These are phyloP conservation scores for Syzygium aromaticum DNA, from an alignment of 345 rosid species.

Conservation along the genomic window DNA sequence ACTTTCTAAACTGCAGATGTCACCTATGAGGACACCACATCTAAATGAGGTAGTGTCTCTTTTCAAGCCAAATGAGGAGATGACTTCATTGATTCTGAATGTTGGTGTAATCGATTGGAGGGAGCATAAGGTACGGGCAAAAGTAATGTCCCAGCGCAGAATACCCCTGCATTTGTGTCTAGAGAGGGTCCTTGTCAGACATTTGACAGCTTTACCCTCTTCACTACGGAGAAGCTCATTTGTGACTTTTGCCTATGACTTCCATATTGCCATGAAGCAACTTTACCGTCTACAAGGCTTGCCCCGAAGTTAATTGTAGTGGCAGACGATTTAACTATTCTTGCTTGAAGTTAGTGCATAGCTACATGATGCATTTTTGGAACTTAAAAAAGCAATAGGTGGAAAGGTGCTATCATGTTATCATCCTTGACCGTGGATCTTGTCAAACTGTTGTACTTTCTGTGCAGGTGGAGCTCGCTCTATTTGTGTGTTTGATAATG, in stretches of 20 bases:
- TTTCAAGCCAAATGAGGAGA: background rate
- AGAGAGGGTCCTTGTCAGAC: background rate
- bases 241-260: background rate
- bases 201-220: background rate
- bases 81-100: background rate
- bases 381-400: background rate
- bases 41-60: background rate
- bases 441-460: background rate
- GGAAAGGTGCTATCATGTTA: background rate
- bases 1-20: background rate
- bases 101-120: background rate
- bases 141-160: background rate
- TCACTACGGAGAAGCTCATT: background rate
- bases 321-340: background rate
- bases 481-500: slow-evolving; percentile 77
- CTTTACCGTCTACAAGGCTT: background rate
- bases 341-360: background rate
- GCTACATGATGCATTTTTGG: background rate
- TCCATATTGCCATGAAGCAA: background rate
- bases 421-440: background rate
- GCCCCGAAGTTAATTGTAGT: background rate
- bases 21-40: background rate
- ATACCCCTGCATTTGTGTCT: background rate
- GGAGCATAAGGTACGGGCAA: background rate
- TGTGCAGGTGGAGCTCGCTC: slow-evolving; percentile 85